Percentiles rank a stretch among this genome's conserved stretches.
Evolutionary conservation across 2,329 filamentous ascomycete species (phyloP).

Genomic region (Aspergillus sp.): DNA sequence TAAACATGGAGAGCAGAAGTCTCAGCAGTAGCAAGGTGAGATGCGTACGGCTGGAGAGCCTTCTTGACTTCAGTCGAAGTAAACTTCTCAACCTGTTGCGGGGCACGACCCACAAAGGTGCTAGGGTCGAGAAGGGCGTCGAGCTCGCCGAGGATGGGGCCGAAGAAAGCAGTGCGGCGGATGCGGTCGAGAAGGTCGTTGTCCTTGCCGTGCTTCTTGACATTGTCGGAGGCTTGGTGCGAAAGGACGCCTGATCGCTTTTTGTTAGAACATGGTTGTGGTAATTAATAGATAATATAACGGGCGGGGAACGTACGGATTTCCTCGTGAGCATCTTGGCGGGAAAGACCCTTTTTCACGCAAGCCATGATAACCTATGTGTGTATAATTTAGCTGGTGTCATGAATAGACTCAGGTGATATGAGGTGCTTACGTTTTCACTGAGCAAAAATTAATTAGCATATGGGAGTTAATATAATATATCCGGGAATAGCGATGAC

Average conservation of each 20-base stretch:
- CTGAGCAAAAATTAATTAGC: conserved; percentile 24
- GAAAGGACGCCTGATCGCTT: conserved; percentile 60
- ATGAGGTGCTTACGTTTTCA: conserved; percentile 31
- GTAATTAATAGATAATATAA: not conserved
- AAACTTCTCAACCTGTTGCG: conserved; percentile 56
- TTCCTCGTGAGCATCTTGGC: conserved; percentile 84
- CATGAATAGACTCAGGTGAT: not conserved
- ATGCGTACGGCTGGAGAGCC: conserved; percentile 49
- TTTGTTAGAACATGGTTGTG: conserved; percentile 3
- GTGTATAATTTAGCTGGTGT: conserved; percentile 35
- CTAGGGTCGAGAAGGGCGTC: conserved; percentile 66
- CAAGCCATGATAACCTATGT: conserved; percentile 74
- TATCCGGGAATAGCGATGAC: conserved; percentile 18
- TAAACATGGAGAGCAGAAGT: conserved; percentile 44
- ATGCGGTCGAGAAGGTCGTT: conserved; percentile 85
- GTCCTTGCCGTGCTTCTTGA: conserved; percentile 69
- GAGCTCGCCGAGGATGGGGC: conserved; percentile 66
- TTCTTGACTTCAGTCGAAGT: conserved; percentile 50
- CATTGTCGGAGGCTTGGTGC: conserved; percentile 69
- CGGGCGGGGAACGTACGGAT: conserved; percentile 55
- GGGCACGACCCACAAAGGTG: conserved; percentile 57
- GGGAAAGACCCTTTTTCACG: conserved; percentile 66
- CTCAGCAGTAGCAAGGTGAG: conserved; percentile 34
- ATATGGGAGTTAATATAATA: not conserved
- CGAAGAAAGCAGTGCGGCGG: conserved; percentile 70